A percentile compares a stretch with the other conserved stretches of the same genome.
These are phyloP conservation scores for Astragalus membranaceus DNA, from an alignment of 306 rosid species.

Conservation along the genomic window DNA sequence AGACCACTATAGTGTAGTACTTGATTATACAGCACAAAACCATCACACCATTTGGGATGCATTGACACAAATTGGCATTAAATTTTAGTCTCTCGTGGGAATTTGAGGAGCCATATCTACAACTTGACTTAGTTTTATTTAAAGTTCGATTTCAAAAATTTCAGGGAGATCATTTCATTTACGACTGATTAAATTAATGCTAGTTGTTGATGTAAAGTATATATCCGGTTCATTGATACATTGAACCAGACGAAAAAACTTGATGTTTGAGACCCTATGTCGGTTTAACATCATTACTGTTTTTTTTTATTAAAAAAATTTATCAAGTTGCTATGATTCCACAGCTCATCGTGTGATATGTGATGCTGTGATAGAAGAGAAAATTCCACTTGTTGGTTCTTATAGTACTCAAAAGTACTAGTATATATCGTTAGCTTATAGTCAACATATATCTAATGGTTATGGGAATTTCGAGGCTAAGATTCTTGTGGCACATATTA, in stretches of 20 bases:
- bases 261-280: not conserved
- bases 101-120: not conserved
- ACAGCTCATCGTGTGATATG: too few species aligned
- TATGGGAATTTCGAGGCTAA: too few species aligned
- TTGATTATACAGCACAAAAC: too few species aligned
- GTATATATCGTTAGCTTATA: too few species aligned
- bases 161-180: not conserved
- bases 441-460: too few species aligned
- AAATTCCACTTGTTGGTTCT: too few species aligned
- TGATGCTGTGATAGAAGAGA: too few species aligned
- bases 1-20: too few species aligned
- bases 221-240: slow-evolving; percentile 22
- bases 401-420: too few species aligned
- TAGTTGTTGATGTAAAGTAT: slow-evolving; percentile 28
- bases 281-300: slow-evolving; percentile 4
- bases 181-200: slow-evolving; percentile 26
- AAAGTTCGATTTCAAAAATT: slow-evolving; percentile 7
- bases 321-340: slow-evolving; percentile 22
- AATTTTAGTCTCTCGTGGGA: not conserved
- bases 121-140: not conserved
- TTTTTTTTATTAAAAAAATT: not conserved
- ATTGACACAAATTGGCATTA: not conserved
- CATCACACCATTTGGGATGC: not conserved
- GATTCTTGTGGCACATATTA: too few species aligned
- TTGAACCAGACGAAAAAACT: slow-evolving; percentile 24